phyloP scores from a whole-genome alignment of 805 yeast genomes.

The Kodamaea hsintzibuensis region DNA sequence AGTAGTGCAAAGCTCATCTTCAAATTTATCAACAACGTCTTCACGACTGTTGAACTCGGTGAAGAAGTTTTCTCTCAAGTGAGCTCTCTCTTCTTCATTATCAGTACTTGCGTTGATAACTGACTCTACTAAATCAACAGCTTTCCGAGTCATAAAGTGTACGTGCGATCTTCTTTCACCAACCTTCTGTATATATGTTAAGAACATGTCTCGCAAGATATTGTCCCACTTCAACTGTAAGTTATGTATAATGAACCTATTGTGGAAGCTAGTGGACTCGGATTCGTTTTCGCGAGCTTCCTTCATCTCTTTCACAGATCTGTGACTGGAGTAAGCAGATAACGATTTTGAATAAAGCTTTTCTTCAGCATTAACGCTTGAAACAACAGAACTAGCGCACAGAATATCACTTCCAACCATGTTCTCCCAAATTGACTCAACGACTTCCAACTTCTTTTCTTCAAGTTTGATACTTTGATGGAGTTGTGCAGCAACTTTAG shows the following conservation, averaged over 20 bases:
- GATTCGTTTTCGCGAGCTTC: constrained; percentile 22
- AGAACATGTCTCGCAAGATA: constrained; percentile 59
- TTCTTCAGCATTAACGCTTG: constrained; percentile 1
- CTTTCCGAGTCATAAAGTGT: constrained; percentile 50
- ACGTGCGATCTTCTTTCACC: constrained; percentile 43
- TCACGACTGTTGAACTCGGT: constrained; percentile 24
- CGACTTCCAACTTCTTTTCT: constrained; percentile 24
- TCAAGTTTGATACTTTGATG: constrained; percentile 13
- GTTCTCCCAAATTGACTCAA: constrained; percentile 25
- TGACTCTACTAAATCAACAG: constrained; percentile 50
- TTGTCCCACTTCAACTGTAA: constrained; percentile 81
- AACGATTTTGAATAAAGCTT: constrained; percentile 17
- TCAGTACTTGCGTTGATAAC: constrained; percentile 24
- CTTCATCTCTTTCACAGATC: constrained; percentile 12
- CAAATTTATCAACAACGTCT: constrained; percentile 48
- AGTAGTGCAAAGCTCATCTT: constrained; percentile 49
- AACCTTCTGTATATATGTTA: constrained; percentile 52
- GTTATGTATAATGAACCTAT: constrained; percentile 72
- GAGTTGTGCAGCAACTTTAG: constrained; percentile 28
- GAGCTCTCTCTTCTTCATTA: constrained; percentile 17
- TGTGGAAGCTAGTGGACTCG: constrained; percentile 47
- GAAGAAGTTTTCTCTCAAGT: constrained; percentile 17
- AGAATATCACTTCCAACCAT: constrained; percentile 7
- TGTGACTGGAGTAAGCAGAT: constrained; percentile 33
- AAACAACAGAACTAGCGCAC: constrained; percentile 7